phyloP scores from a whole-genome alignment of 1,284 basidiomycete species.

The Rhodotorula glutinis region DNA sequence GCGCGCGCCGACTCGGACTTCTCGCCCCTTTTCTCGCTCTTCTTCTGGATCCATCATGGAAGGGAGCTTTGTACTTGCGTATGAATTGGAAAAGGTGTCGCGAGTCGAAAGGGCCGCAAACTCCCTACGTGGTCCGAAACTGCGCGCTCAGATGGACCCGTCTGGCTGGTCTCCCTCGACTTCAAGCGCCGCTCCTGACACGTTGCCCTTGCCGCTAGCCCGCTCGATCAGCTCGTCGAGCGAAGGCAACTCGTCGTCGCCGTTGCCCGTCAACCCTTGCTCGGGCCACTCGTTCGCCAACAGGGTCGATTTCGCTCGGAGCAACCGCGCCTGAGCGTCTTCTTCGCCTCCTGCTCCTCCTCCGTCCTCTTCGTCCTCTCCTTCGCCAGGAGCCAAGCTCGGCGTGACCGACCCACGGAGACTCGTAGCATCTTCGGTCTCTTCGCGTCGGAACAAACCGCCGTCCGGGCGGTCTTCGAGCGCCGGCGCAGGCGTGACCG shows the following conservation, averaged over 20 bases:
- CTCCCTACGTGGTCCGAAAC: too few relatives aligned
- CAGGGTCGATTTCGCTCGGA: conserved; percentile 1
- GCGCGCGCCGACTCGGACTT: too few relatives aligned
- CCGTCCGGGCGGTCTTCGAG: neutral
- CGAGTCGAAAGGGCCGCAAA: too few relatives aligned
- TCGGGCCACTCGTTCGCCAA: conserved; percentile 2
- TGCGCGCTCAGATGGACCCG: neutral
- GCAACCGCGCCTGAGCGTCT: conserved; percentile 1
- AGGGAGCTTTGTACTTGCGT: too few relatives aligned
- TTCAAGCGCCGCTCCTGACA: neutral
- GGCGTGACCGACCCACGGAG: conserved; percentile 6
- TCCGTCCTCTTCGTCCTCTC: neutral
- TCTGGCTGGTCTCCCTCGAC: neutral
- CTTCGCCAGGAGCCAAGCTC: neutral
- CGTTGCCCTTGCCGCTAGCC: neutral
- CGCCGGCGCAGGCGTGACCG: conserved; percentile 9
- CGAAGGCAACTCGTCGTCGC: conserved; percentile 4
- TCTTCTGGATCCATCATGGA: too few relatives aligned
- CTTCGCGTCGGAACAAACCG: conserved; percentile 16
- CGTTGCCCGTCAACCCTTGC: conserved; percentile 1
- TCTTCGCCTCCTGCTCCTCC: neutral
- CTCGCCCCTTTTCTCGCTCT: too few relatives aligned
- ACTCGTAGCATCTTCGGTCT: conserved; percentile 6
- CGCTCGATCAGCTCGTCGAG: neutral
- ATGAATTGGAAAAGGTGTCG: neutral